A percentile compares a stretch with the other conserved stretches of the same genome.
These are phyloP conservation scores for Ceratocystiopsis sp. DNA, from an alignment of 2,329 filamentous ascomycete genomes.

Conservation along the genomic window DNA sequence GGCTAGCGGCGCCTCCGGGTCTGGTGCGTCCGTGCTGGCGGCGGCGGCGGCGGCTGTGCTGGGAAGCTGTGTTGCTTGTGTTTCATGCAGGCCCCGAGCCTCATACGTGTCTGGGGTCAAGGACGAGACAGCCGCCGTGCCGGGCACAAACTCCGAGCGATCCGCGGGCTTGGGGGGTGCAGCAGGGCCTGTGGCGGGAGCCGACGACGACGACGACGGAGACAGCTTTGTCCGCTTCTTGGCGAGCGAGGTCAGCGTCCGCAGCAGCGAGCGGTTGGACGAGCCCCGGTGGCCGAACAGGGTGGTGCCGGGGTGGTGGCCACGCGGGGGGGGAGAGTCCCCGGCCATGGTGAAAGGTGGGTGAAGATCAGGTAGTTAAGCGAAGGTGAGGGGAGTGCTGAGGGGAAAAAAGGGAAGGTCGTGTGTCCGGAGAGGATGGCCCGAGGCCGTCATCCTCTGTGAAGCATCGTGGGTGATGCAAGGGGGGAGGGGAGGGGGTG, in stretches of 20 bases:
- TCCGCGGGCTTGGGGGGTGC: not conserved
- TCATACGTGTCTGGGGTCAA: too few species aligned
- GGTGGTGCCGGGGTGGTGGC: slow-evolving; percentile 1
- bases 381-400: not conserved
- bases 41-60: not conserved
- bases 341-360: not conserved
- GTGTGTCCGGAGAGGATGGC: slow-evolving; percentile 2
- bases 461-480: not conserved
- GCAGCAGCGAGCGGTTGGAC: slow-evolving; percentile 3
- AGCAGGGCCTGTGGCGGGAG: not conserved
- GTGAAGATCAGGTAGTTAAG: not conserved
- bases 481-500: not conserved
- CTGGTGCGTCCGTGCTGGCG: not conserved
- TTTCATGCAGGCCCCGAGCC: too few species aligned
- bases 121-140: too few species aligned
- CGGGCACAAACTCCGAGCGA: too few species aligned
- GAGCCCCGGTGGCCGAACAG: slow-evolving; percentile 1
- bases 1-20: slow-evolving; percentile 2
- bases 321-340: not conserved
- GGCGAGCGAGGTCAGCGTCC: slow-evolving; percentile 2
- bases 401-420: not conserved
- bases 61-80: not conserved
- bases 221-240: not conserved
- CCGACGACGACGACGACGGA: not conserved
- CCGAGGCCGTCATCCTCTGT: slow-evolving; percentile 3